These are phyloP conservation scores for Aspergillus sp. DNA, from an alignment of 2,329 filamentous ascomycete species.

Conservation along the genomic window DNA sequence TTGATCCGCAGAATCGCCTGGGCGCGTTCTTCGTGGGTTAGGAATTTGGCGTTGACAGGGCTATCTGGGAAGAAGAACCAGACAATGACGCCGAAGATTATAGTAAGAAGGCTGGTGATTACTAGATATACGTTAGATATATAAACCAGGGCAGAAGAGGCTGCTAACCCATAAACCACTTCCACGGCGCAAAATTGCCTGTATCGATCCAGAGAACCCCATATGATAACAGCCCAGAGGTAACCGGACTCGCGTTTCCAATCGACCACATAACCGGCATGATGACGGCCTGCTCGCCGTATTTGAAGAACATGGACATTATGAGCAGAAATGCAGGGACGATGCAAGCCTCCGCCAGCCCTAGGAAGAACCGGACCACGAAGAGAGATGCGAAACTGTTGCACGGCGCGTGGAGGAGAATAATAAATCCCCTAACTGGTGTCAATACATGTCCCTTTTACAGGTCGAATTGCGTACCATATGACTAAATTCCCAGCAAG, in stretches of 20 bases:
- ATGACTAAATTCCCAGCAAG: constrained; percentile 33
- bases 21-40: constrained; percentile 33
- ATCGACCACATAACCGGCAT: constrained; percentile 44
- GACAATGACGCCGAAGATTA: constrained; percentile 27
- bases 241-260: constrained; percentile 41
- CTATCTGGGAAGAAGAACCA: constrained; percentile 36
- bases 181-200: constrained; percentile 38
- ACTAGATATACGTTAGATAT: background rate
- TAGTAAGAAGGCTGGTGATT: constrained; percentile 8
- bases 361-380: constrained; percentile 52
- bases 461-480: constrained; percentile 1
- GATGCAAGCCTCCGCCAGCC: constrained; percentile 54
- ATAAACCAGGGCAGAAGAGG: too few relatives aligned
- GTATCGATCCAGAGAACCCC: constrained; percentile 44
- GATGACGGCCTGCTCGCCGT: constrained; percentile 32
- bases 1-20: constrained; percentile 36
- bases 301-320: constrained; percentile 42
- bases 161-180: constrained; percentile 39
- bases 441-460: too few relatives aligned
- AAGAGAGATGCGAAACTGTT: constrained; percentile 50
- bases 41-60: constrained; percentile 31
- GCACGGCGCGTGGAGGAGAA: constrained; percentile 43
- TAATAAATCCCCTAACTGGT: constrained; percentile 31
- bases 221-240: constrained; percentile 43
- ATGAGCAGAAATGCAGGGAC: constrained; percentile 49